These are phyloP conservation scores for Daldinia caldariorum DNA, from an alignment of 495 filamentous ascomycete species.

Conservation along the genomic window DNA sequence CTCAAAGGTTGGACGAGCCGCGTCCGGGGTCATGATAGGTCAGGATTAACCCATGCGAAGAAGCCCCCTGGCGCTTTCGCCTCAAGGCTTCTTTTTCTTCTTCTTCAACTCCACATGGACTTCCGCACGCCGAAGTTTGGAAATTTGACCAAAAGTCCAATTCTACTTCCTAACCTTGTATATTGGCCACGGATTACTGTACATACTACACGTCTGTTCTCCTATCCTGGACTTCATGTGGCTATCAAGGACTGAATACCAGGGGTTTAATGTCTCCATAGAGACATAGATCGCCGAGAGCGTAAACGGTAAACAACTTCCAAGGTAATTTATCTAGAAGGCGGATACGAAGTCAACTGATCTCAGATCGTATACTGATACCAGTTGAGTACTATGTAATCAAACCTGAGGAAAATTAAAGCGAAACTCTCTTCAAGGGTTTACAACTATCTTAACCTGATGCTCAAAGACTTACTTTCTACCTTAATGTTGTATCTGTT, in stretches of 20 bases:
- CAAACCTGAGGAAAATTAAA: neutral
- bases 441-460: neutral
- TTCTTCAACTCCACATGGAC: slow-evolving; percentile 14
- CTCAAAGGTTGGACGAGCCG: slow-evolving; percentile 43
- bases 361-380: neutral
- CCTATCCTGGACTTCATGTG: slow-evolving; percentile 22
- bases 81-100: slow-evolving; percentile 26
- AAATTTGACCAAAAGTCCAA: neutral
- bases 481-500: neutral
- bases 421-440: neutral
- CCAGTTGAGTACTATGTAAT: neutral
- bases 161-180: too few species aligned
- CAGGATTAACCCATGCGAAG: neutral
- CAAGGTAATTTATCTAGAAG: neutral
- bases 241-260: slow-evolving; percentile 10
- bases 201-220: too few species aligned
- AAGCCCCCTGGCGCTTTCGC: slow-evolving; percentile 34
- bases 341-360: neutral
- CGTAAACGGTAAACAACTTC: neutral
- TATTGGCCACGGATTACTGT: too few species aligned
- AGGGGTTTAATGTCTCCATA: neutral
- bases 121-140: neutral
- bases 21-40: slow-evolving; percentile 38
- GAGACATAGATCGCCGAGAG: neutral
- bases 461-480: neutral